Evolutionary conservation across 208 protist species (phyloP).

Genomic region (Trypanosoma platydactyli): DNA sequence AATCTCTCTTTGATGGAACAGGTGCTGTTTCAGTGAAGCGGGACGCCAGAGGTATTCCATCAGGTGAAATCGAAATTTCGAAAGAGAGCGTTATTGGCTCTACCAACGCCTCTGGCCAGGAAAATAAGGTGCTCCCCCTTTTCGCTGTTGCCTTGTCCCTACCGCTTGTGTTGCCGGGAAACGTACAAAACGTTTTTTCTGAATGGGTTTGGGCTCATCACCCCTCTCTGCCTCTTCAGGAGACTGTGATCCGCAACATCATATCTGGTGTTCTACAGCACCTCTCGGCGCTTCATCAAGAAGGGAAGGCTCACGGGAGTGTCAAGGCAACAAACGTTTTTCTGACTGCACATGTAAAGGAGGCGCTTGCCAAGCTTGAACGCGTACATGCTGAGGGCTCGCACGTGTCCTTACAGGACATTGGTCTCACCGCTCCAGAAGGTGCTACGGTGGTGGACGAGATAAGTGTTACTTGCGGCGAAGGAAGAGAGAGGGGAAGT

Average conservation of each 20-base stretch:
- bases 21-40: neutral
- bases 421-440: neutral
- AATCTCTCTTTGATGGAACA: neutral
- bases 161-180: slow-evolving; percentile 53
- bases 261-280: slow-evolving; percentile 54
- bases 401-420: neutral
- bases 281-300: slow-evolving; percentile 47
- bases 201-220: slow-evolving; percentile 33
- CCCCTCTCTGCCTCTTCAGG: slow-evolving; percentile 45
- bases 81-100: neutral
- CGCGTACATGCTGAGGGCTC: neutral
- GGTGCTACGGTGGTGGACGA: slow-evolving; percentile 10
- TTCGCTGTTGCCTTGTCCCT: slow-evolving; percentile 40
- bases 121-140: neutral
- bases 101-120: neutral
- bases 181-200: slow-evolving; percentile 44
- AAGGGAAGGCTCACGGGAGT: slow-evolving; percentile 55
- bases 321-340: slow-evolving; percentile 81
- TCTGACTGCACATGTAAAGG: slow-evolving; percentile 37
- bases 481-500: no score
- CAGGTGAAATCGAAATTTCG: slow-evolving; percentile 5
- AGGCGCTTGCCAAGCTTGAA: slow-evolving; percentile 23
- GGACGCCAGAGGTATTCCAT: neutral
- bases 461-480: neutral
- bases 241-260: slow-evolving; percentile 69